phyloP scores from a whole-genome alignment of 225 moss, liverwort and hornwort genomes.

The Thuidium tamariscinum region DNA sequence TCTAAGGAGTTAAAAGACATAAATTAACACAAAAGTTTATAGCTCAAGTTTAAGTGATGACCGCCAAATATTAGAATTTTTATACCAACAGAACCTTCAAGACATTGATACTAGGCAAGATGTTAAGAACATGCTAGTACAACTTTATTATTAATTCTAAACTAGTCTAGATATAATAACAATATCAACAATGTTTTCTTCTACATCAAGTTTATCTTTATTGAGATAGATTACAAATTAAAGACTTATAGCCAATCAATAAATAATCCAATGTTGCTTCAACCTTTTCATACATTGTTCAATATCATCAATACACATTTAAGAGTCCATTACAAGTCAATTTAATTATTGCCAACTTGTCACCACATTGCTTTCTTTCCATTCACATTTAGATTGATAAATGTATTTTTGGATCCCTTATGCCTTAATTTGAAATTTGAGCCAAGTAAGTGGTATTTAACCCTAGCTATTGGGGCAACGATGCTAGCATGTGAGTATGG shows the following conservation, averaged over 20 bases:
- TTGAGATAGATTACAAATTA: not conserved
- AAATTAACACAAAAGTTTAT: too few species aligned
- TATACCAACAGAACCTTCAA: not conserved
- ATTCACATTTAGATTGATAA: rapidly evolving
- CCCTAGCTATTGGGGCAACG: too few species aligned
- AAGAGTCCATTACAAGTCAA: rapidly evolving
- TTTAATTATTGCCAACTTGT: not conserved
- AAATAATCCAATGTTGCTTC: not conserved
- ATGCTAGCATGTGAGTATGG: too few species aligned
- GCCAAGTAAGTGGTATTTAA: too few species aligned
- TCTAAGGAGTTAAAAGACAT: too few species aligned
- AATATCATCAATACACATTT: not conserved
- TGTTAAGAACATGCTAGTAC: not conserved
- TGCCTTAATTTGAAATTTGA: not conserved
- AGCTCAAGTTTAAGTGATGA: too few species aligned
- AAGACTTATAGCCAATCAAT: not conserved
- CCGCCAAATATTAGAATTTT: rapidly evolving
- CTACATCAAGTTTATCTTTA: rapidly evolving
- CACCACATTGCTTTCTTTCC: not conserved
- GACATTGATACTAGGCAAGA: rapidly evolving
- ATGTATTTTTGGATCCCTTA: not conserved
- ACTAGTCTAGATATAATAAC: not conserved
- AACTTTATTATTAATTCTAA: not conserved
- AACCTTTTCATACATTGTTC: rapidly evolving
- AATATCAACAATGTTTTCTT: not conserved